Percentiles rank a stretch among this genome's conserved stretches.
Evolutionary conservation across 169 alveolate genomes (phyloP).

Genomic region (Perkinsus chesapeaki): DNA sequence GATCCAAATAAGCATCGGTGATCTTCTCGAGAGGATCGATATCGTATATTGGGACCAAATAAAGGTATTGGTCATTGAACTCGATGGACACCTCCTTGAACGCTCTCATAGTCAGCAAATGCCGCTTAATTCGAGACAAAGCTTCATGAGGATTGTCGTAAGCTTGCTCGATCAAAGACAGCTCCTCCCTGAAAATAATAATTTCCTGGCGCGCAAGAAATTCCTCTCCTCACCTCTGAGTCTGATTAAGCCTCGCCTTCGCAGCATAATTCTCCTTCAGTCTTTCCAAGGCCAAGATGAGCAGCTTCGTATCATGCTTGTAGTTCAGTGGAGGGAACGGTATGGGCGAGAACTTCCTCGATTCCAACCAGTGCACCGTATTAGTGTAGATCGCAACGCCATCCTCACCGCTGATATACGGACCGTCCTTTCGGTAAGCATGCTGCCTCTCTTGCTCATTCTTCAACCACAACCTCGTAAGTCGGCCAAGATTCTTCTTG

Average conservation of each 20-base stretch:
- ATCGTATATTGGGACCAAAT: constrained; percentile 98
- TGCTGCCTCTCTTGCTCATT: constrained; percentile 98
- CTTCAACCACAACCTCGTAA: constrained; percentile 97
- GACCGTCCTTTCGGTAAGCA: constrained; percentile 97
- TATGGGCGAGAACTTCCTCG: constrained; percentile 94
- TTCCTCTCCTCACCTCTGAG: constrained; percentile 52
- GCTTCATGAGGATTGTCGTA: constrained; percentile 99
- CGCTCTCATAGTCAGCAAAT: constrained; percentile 94
- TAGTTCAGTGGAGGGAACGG: constrained; percentile 99
- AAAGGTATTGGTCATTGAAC: constrained; percentile 96
- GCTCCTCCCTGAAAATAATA: constrained; percentile 83
- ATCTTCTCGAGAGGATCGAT: constrained; percentile 99
- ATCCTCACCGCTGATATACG: constrained; percentile 96
- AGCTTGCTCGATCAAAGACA: constrained; percentile 98
- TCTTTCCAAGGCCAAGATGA: constrained; percentile 95
- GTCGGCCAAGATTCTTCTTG: constrained; percentile 96
- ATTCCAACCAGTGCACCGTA: constrained; percentile 98
- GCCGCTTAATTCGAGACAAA: constrained; percentile 96
- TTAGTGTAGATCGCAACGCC: constrained; percentile 99
- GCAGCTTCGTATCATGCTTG: constrained; percentile 98
- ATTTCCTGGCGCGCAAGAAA: neutral
- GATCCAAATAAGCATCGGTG: constrained; percentile 99
- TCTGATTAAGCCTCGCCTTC: constrained; percentile 92
- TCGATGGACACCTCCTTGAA: constrained; percentile 97
- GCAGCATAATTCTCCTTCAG: constrained; percentile 95